Conservation (phyloP, 768 basidiomycete genomes). For the Hygrophorus pudorinus region DNA sequence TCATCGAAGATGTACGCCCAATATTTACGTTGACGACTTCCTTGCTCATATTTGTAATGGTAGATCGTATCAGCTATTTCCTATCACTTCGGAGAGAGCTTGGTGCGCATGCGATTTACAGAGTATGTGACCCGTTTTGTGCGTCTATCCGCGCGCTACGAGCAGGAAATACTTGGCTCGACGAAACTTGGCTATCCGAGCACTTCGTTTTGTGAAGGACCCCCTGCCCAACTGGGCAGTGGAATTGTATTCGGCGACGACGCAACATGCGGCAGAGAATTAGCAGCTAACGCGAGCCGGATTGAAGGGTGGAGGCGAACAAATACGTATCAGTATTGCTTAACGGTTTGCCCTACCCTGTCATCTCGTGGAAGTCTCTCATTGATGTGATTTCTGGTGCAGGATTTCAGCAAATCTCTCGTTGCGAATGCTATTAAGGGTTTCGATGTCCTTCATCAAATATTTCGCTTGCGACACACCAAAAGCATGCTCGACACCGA, state of each 20-base stretch:
- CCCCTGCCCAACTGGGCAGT: constrained; percentile 54
- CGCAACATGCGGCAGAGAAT: constrained; percentile 49
- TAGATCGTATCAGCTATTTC: constrained; percentile 81
- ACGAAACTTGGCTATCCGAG: constrained; percentile 73
- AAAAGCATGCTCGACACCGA: constrained; percentile 68
- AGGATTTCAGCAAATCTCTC: constrained; percentile 62
- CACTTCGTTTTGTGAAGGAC: constrained; percentile 35
- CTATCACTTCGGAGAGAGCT: constrained; percentile 85
- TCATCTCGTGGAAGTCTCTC: constrained; percentile 5
- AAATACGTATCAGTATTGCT: constrained; percentile 64
- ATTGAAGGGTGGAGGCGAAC: constrained; percentile 93
- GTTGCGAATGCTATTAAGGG: constrained; percentile 55
- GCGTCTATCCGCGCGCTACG: constrained; percentile 81
- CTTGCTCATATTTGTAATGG: not conserved
- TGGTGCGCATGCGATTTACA: constrained; percentile 81
- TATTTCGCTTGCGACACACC: constrained; percentile 67
- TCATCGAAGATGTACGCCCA: constrained; percentile 85
- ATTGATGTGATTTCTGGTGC: constrained; percentile 9
- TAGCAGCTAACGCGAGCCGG: constrained; percentile 65
- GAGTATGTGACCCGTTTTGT: constrained; percentile 88
- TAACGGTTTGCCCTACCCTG: constrained; percentile 34
- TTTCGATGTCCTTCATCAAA: constrained; percentile 81
- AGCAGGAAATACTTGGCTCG: constrained; percentile 69
- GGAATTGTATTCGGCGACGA: constrained; percentile 80
- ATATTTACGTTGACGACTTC: not conserved